Conservation (phyloP, 2,329 filamentous ascomycete genomes). For the Phyllosticta capitalensis region DNA sequence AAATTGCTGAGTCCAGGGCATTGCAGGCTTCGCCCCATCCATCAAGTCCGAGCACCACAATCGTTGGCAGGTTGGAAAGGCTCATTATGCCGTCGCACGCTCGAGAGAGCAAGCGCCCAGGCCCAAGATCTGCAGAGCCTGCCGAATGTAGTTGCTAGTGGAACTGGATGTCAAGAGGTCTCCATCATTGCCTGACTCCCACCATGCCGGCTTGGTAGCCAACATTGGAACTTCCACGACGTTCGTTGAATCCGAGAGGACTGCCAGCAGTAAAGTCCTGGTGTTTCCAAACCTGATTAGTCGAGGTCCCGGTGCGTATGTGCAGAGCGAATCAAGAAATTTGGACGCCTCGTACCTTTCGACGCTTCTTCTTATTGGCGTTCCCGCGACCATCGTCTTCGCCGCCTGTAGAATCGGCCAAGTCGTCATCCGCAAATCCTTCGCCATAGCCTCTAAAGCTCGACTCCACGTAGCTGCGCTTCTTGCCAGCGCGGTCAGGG, state of each 20-base stretch:
- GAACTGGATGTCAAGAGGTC: neutral
- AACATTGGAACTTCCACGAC: slow-evolving; percentile 10
- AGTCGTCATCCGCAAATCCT: slow-evolving; percentile 59
- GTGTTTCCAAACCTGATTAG: slow-evolving; percentile 2
- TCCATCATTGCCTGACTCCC: slow-evolving; percentile 7
- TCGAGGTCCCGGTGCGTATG: neutral
- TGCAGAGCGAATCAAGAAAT: neutral
- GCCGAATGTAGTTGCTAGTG: neutral
- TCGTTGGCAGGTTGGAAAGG: neutral
- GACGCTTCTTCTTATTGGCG: slow-evolving; percentile 21
- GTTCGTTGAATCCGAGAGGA: slow-evolving; percentile 11
- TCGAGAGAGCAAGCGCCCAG: neutral
- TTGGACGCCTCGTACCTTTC: slow-evolving; percentile 17
- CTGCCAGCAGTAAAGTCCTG: slow-evolving; percentile 12
- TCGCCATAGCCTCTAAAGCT: slow-evolving; percentile 69
- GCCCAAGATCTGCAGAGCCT: neutral
- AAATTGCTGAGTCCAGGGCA: neutral
- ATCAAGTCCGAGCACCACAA: neutral
- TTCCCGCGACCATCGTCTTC: slow-evolving; percentile 45
- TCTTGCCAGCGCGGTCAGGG: slow-evolving; percentile 59
- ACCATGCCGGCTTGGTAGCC: slow-evolving; percentile 7
- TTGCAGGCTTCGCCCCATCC: neutral
- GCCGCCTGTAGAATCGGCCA: slow-evolving; percentile 60
- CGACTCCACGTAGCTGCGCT: slow-evolving; percentile 65
- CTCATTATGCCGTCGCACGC: neutral